Evolutionary conservation across 768 basidiomycete species (phyloP).

Genomic region (Mycena vulgaris): DNA sequence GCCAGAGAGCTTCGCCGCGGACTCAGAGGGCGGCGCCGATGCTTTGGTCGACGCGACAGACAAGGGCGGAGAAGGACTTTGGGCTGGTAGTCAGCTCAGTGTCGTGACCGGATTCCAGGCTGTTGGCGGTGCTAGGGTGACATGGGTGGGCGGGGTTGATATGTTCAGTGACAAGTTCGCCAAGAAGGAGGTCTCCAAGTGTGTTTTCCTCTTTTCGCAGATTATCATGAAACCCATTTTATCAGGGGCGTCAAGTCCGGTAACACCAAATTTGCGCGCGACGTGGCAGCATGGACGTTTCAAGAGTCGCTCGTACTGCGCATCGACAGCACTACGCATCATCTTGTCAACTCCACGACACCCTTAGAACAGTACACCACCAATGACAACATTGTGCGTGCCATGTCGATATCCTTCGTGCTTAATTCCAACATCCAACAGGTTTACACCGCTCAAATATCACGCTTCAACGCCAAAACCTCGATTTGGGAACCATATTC

Average conservation of each 20-base stretch:
- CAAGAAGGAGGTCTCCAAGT: conserved; percentile 73
- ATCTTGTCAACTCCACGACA: conserved; percentile 73
- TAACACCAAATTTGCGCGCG: conserved; percentile 81
- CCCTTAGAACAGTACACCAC: conserved; percentile 85
- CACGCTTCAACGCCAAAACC: conserved; percentile 71
- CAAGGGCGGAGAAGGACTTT: conserved; percentile 83
- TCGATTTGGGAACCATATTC: conserved; percentile 82
- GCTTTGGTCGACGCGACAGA: conserved; percentile 80
- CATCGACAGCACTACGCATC: conserved; percentile 82
- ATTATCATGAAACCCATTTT: conserved; percentile 17
- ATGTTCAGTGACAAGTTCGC: conserved; percentile 85
- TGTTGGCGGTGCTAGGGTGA: conserved; percentile 78
- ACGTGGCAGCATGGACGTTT: conserved; percentile 92
- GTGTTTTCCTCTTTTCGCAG: conserved; percentile 42
- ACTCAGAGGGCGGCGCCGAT: conserved; percentile 74
- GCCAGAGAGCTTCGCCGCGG: conserved; percentile 81
- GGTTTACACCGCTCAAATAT: conserved; percentile 84
- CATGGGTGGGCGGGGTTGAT: conserved; percentile 87
- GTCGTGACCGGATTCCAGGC: conserved; percentile 95
- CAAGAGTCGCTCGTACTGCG: conserved; percentile 87
- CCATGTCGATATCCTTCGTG: background rate
- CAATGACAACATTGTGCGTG: conserved; percentile 85
- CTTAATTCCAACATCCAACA: conserved; percentile 46
- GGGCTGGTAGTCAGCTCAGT: conserved; percentile 84
- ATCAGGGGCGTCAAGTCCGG: conserved; percentile 74